phyloP scores from a whole-genome alignment of 1,139 yeast species.

The Taphrina wiesneri region DNA sequence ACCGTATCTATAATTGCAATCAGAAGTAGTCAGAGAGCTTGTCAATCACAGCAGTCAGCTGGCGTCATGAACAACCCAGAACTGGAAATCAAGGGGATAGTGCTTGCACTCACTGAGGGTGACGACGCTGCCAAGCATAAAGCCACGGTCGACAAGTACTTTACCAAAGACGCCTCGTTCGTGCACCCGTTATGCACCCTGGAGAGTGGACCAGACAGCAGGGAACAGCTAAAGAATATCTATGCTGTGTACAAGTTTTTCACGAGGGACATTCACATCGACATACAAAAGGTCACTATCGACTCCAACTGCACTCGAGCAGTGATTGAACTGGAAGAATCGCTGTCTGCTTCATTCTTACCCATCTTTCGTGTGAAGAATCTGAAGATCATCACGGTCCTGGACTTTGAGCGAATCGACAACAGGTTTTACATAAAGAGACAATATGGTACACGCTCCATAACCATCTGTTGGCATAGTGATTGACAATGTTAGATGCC shows the following conservation, averaged over 20 bases:
- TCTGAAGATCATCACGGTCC: constrained; percentile 12
- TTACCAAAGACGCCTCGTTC: constrained; percentile 17
- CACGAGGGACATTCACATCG: constrained; percentile 24
- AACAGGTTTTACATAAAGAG: constrained; percentile 14
- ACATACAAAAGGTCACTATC: constrained; percentile 11
- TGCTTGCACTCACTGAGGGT: constrained; percentile 15
- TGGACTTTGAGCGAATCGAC: constrained; percentile 14
- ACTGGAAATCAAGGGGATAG: constrained; percentile 4
- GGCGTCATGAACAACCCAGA: constrained; percentile 25
- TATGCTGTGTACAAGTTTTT: constrained; percentile 29
- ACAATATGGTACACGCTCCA: constrained; percentile 1
- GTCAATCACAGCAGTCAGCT: too few species aligned
- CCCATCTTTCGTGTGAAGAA: constrained; percentile 6
- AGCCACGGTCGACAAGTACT: constrained; percentile 23
- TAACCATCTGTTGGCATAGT: not conserved
- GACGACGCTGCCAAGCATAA: constrained; percentile 16
- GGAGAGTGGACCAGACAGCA: constrained; percentile 9
- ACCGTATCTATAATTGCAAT: too few species aligned
- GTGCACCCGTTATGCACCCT: constrained; percentile 21
- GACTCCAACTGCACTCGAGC: constrained; percentile 13
- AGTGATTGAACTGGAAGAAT: constrained; percentile 17
- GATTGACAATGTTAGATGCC: not conserved
- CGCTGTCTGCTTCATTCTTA: constrained; percentile 11
- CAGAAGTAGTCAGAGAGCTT: not conserved
- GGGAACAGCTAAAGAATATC: constrained; percentile 15